Base-by-base conservation (phyloP, 257 asterid species). In the Cruciata laevipes region DNA sequence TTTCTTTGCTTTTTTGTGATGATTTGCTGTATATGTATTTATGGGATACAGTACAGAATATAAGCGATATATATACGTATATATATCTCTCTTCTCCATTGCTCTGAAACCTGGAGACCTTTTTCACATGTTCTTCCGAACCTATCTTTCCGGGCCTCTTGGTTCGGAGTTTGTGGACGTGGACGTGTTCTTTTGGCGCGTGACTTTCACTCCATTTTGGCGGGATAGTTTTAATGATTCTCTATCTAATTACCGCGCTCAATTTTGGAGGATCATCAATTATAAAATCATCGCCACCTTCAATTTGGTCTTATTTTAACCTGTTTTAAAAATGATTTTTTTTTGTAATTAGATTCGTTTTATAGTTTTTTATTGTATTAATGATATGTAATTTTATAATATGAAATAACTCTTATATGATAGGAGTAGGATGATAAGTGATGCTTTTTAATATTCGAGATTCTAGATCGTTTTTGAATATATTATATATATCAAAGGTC, bases 91-190 rank as follows among this genome's bases (percentile, higher is more conserved):
- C 51, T 42, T 18, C 37, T 24, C 44, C 44, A 61, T 25, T 31
- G 17, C 65, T 31, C 64, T 59, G 18, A 27, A 27, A 27, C 64
- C 7, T 32, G n/a, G 55, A 59, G 35, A 59, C 20, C 64, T 59
- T 59, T 30, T 24, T 76, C 81, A 74, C 83, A 63, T 70, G 77
- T 58, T 31, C 31, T 58, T 31, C 31, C 78, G 85, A 66, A 71
- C 1, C 92, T 88, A 81, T 7, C 71, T 24, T 58, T 76, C 97
- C 96, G 74, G 73, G 55, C 89, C 93, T 86, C 51, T 75, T 71
- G 88, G 63, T 69, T 77, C 82, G 75, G 82, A 24, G 1, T 32
- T 56, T 6, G 14, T 5, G 14, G 61, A 23, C 24, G 30, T 40
- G 64, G 76, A 81, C 77, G 17, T 53, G 60, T 5, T 53, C 33